These are phyloP conservation scores for Erysimum cheiri DNA, from an alignment of 441 rosid genomes.

Conservation along the genomic window DNA sequence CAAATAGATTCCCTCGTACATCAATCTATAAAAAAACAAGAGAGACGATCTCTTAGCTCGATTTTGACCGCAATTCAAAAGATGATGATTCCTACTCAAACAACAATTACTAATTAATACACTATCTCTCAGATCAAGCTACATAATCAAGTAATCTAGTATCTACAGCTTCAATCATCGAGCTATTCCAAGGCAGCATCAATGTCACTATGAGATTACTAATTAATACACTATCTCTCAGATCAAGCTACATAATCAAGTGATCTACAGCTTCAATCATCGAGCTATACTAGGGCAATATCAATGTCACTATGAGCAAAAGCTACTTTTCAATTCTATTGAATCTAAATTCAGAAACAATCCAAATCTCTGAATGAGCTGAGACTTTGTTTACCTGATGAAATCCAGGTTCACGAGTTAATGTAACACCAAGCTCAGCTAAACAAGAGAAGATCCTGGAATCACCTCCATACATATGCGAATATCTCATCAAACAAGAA, in stretches of 20 bases:
- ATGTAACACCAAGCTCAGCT: constrained; percentile 78
- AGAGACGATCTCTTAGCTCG: background rate
- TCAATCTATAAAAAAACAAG: constrained; percentile 61
- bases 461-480: constrained; percentile 84
- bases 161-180: background rate
- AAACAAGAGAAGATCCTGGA: constrained; percentile 80
- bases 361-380: background rate
- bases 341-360: background rate
- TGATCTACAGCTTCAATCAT: background rate
- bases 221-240: background rate
- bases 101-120: background rate
- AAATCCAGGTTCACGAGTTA: constrained; percentile 88
- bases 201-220: background rate
- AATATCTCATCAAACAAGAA: constrained; percentile 78
- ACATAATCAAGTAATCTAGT: constrained; percentile 24
- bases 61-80: background rate
- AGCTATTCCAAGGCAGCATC: constrained; percentile 19
- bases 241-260: constrained; percentile 11
- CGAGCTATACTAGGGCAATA: constrained; percentile 4
- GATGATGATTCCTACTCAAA: constrained; percentile 38
- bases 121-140: too few species aligned
- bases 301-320: constrained; percentile 7
- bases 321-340: background rate
- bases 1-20: constrained; percentile 79
- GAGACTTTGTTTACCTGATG: constrained; percentile 66